A percentile compares a stretch with the other conserved stretches of the same genome.
Evolutionary conservation across 2,329 filamentous ascomycete genomes (phyloP).

Genomic region (Penicillium fuscoglaucum): DNA sequence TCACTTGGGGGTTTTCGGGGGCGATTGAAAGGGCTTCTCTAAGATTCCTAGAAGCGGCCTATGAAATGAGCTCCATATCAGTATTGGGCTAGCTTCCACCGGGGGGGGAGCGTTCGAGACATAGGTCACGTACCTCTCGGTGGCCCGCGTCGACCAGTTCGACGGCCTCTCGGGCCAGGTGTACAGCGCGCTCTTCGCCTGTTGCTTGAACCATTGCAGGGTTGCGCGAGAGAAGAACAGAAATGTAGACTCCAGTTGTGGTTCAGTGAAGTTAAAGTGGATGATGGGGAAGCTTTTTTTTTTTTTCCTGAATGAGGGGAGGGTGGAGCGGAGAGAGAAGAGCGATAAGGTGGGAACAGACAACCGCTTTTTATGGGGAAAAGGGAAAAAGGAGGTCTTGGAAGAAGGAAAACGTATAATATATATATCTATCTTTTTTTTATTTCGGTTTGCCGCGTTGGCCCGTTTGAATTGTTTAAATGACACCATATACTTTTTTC

Average conservation of each 20-base stretch:
- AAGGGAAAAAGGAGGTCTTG: conserved; percentile 8
- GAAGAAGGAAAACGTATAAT: neutral
- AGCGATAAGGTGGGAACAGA: conserved; percentile 12
- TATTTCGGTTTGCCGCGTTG: conserved; percentile 7
- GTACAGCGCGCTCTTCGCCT: conserved; percentile 48
- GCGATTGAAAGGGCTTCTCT: conserved; percentile 51
- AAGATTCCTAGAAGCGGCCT: conserved; percentile 51
- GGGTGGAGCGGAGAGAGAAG: conserved; percentile 15
- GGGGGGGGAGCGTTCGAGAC: neutral
- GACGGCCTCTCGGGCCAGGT: conserved; percentile 49
- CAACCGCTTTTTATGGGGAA: conserved; percentile 8
- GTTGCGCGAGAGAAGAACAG: conserved; percentile 13
- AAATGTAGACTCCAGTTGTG: neutral
- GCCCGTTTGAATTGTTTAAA: neutral
- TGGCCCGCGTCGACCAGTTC: conserved; percentile 48
- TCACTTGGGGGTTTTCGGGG: conserved; percentile 47
- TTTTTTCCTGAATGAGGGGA: conserved; percentile 15
- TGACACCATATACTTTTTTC: neutral
- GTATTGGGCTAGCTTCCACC: neutral
- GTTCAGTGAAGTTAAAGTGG: neutral
- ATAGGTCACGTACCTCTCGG: conserved; percentile 42
- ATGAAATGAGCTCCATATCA: conserved; percentile 2
- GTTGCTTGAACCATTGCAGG: conserved; percentile 46
- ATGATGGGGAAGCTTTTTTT: conserved; percentile 14
- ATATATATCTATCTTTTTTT: neutral